phyloP scores from a whole-genome alignment of 208 protist genomes.

The Leptomonas pyrrhocoris region DNA sequence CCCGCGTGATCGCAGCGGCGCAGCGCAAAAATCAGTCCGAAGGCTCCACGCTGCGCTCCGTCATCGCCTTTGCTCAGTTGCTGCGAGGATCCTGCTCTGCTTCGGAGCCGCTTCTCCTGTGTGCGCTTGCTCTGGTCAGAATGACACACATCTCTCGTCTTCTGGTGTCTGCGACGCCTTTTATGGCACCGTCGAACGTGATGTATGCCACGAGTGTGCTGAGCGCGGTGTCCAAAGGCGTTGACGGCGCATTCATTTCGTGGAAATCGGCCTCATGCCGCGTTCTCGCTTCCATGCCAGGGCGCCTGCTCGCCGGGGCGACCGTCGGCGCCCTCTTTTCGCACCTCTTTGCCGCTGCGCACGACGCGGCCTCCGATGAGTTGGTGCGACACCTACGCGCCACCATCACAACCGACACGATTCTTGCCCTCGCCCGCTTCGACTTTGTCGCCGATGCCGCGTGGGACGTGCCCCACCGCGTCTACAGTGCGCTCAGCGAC shows the following conservation, averaged over 20 bases:
- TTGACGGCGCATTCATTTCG: background rate
- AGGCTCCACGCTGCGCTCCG: background rate
- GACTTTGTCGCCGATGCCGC: slow-evolving; percentile 46
- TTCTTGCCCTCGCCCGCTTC: slow-evolving; percentile 47
- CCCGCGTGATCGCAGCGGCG: slow-evolving; percentile 1
- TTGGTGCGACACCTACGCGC: slow-evolving; percentile 23
- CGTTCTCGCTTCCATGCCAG: slow-evolving; percentile 1
- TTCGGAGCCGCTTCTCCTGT: slow-evolving; percentile 3
- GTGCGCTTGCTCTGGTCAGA: slow-evolving; percentile 6
- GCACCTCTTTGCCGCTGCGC: slow-evolving; percentile 17
- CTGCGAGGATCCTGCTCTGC: slow-evolving; percentile 6
- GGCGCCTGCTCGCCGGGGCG: slow-evolving; percentile 14
- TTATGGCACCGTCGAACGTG: slow-evolving; percentile 11
- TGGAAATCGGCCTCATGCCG: background rate
- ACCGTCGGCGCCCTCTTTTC: slow-evolving; percentile 18
- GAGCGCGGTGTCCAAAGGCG: background rate
- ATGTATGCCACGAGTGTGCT: slow-evolving; percentile 14
- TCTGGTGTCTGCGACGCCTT: background rate
- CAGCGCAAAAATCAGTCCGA: slow-evolving; percentile 12
- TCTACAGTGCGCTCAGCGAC: slow-evolving; percentile 42
- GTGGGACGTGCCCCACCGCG: slow-evolving; percentile 42
- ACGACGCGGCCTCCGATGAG: slow-evolving; percentile 27
- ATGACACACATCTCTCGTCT: slow-evolving; percentile 2
- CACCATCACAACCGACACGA: slow-evolving; percentile 34
- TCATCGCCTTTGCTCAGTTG: slow-evolving; percentile 19